Evolutionary conservation across 1,284 basidiomycete species (phyloP), one percentile per base, ranked within the genome.

Genomic region (Cutaneotrichosporon daszewskae): DNA sequence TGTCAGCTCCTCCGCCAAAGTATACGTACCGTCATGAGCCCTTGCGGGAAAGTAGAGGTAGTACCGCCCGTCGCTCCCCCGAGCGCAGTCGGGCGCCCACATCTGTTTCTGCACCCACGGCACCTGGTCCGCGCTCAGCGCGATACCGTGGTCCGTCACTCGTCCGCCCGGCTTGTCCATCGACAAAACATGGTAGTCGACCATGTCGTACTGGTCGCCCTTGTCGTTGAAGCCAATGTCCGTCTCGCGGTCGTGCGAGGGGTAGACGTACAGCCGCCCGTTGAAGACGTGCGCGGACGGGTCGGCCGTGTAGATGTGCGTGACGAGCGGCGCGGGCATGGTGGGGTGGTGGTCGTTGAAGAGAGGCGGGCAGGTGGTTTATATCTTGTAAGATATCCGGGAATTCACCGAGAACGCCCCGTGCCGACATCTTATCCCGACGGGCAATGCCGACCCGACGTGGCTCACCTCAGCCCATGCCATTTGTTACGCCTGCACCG

Each of bases 161-260:
- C 49, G 39, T 12, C 47, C 61, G 14, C 55, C 59, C 20, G 52
- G 39, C 5, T 36, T 32, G 43, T 55, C 55, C 53, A 66, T 55
- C 5, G 54, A 57, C 16, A 66, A 37, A 10, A 66, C 58, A 22
- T 66, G 63, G 48, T 63, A 66, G 47, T 66, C 63, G 22, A 35
- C 49, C 63, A 66, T 66, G 45, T 60, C 63, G 44, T 63, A 66
- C 40, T 63, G 61, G 47, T 58, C 58, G 7, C 63, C 63, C 34
- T 57, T 48, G 49, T 62, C 63, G 45, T 62, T 60, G 51, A 60
- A 60, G 9, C n/a, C 19, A 33, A 59, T 60, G 39, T 56, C 49
- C n/a, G 54, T 56, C 49, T 62, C 59, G 24, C 58, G 51, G 44
- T 66, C 63, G 45, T 66, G 63, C 3, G 46, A 51, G 2, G 63